These are phyloP conservation scores for Heliosperma pusillum DNA, from an alignment of 148 eudicot species.

Conservation along the genomic window DNA sequence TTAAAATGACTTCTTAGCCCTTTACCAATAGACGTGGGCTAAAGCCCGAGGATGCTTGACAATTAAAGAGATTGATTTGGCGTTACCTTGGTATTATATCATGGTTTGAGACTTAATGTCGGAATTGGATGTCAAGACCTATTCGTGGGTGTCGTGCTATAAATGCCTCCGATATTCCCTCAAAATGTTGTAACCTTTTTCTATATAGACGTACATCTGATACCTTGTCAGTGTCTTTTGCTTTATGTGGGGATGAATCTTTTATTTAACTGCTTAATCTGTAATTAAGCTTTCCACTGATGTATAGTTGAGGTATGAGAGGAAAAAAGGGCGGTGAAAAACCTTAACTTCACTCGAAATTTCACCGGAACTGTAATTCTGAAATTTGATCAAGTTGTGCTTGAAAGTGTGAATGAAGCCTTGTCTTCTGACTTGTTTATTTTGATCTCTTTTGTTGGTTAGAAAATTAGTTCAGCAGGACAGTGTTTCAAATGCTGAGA, in stretches of 20 bases:
- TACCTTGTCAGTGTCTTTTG: background rate
- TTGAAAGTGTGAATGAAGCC: background rate
- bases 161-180: no score
- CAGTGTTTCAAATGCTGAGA: no score
- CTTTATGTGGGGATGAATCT: conserved; percentile 11
- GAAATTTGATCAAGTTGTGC: conserved; percentile 1
- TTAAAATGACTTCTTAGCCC: background rate
- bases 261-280: conserved; percentile 14
- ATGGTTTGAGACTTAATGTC: no score
- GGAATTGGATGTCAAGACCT: no score
- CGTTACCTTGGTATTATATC: background rate
- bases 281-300: conserved; percentile 11
- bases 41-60: background rate
- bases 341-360: conserved; percentile 1
- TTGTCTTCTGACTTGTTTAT: no score
- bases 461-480: no score
- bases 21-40: background rate
- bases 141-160: no score
- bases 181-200: background rate
- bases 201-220: conserved; percentile 21
- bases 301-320: background rate
- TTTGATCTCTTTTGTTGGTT: no score
- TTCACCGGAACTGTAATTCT: conserved; percentile 9
- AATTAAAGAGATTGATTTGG: conserved; percentile 4
- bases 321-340: background rate